A percentile compares a stretch with the other conserved stretches of the same genome.
Conservation (phyloP, 306 rosid species). For the Malus asiatica region DNA sequence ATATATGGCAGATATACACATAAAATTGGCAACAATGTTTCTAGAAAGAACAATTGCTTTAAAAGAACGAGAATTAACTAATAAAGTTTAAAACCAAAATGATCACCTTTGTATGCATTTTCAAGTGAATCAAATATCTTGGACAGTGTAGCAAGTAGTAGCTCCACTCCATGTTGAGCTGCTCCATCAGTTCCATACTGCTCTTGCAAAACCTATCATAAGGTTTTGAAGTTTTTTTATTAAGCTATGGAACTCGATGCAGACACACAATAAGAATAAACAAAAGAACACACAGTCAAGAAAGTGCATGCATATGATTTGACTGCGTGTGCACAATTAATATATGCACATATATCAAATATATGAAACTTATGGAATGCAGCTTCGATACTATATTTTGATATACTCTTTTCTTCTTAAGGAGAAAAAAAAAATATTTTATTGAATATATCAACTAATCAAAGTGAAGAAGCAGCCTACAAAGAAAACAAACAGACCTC, state of each 20-base stretch:
- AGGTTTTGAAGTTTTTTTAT: neutral
- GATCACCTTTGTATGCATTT: constrained; percentile 62
- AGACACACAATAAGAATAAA: neutral
- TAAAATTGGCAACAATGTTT: neutral
- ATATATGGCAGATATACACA: neutral
- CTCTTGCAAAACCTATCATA: constrained; percentile 56
- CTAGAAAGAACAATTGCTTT: neutral
- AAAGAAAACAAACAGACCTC: no score
- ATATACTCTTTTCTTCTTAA: neutral
- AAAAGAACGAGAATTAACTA: neutral
- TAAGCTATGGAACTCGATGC: neutral
- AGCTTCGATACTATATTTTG: neutral
- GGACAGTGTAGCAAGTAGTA: constrained; percentile 50
- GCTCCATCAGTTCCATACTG: constrained; percentile 47
- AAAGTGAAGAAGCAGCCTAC: no score
- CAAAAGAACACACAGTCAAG: neutral
- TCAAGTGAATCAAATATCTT: constrained; percentile 57
- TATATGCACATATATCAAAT: neutral
- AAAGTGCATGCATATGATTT: neutral
- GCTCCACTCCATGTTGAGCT: constrained; percentile 49
- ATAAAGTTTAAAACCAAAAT: constrained; percentile 7
- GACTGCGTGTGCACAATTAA: neutral
- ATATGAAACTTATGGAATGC: neutral
- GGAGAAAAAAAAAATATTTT: neutral
- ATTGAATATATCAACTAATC: neutral